A percentile compares a stretch with the other conserved stretches of the same genome.
phyloP scores from a whole-genome alignment of 805 yeast species.

The Saccharomycopsis fodiens region DNA sequence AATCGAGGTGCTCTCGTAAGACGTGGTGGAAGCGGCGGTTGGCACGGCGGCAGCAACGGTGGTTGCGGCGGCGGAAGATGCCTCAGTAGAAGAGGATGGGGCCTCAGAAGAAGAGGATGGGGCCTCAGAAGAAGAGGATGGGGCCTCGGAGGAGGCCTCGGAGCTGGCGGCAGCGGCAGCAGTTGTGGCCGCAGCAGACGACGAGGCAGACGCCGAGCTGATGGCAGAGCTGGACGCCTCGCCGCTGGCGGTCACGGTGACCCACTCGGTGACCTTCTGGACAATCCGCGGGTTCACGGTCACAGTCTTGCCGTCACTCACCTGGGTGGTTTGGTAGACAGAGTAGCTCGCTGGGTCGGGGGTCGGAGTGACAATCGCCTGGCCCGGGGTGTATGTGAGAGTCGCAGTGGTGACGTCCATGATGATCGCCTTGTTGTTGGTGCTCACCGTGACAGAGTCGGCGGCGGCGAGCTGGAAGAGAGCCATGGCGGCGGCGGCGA shows the following conservation, averaged over 20 bases:
- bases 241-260: constrained; percentile 17
- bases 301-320: constrained; percentile 1
- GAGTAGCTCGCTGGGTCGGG: constrained; percentile 16
- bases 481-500: not conserved
- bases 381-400: constrained; percentile 18
- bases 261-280: constrained; percentile 13
- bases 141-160: not conserved
- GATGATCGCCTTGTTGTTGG: constrained; percentile 17
- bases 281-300: constrained; percentile 17
- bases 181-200: not conserved
- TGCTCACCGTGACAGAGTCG: not conserved
- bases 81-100: no score
- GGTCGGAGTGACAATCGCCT: constrained; percentile 14
- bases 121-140: not conserved
- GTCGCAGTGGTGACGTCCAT: constrained; percentile 16
- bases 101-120: not conserved
- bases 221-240: constrained; percentile 1
- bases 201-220: not conserved
- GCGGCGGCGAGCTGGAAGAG: not conserved
- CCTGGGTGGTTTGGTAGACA: constrained; percentile 13
- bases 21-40: no score
- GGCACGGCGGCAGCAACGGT: no score
- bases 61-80: no score
- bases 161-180: constrained; percentile 2
- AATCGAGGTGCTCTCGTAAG: not conserved